phyloP scores from a whole-genome alignment of 768 basidiomycete species.

The Tephrocybe rancida region DNA sequence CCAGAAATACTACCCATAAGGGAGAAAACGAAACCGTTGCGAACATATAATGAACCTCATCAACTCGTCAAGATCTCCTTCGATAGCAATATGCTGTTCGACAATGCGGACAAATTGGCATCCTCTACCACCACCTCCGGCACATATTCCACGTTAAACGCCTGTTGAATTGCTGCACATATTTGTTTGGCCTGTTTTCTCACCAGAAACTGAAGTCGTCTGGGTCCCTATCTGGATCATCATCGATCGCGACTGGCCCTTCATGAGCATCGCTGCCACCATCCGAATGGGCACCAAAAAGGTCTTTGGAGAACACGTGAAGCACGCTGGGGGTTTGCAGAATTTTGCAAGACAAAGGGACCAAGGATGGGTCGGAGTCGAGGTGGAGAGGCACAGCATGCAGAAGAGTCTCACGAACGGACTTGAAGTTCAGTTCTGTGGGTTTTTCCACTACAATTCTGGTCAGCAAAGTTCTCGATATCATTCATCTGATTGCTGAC shows the following conservation, averaged over 20 bases:
- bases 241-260: constrained; percentile 1
- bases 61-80: constrained; percentile 51
- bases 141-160: constrained; percentile 88
- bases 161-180: constrained; percentile 72
- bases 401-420: constrained; percentile 67
- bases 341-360: constrained; percentile 68
- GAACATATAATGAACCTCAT: constrained; percentile 3
- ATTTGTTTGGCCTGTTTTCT: constrained; percentile 90
- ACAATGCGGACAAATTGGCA: constrained; percentile 85
- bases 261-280: background rate
- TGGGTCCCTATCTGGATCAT: constrained; percentile 54
- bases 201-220: constrained; percentile 98
- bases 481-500: constrained; percentile 45
- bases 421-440: constrained; percentile 57
- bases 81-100: constrained; percentile 81
- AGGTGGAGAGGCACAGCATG: constrained; percentile 85
- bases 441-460: constrained; percentile 66
- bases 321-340: constrained; percentile 22
- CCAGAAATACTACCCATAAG: constrained; percentile 49
- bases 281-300: background rate
- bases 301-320: background rate
- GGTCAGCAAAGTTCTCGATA: constrained; percentile 8
- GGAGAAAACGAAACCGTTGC: background rate
- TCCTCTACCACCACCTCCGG: constrained; percentile 92
- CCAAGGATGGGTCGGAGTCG: constrained; percentile 81